phyloP scores from a whole-genome alignment of 1,139 yeast genomes.

The Scheffersomyces parashehatae region DNA sequence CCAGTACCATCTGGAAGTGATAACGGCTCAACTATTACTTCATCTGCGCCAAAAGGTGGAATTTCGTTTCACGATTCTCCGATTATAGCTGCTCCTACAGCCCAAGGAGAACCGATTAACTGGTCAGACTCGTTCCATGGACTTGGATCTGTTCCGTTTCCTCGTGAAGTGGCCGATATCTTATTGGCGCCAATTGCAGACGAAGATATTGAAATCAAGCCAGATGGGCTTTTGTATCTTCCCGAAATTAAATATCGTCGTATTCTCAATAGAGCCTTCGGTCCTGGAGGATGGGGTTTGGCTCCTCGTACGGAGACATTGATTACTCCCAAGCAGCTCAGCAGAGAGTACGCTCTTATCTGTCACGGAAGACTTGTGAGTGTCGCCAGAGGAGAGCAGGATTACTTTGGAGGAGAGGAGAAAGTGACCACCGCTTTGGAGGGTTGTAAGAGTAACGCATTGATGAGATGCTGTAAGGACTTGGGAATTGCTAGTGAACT shows the following conservation, averaged over 20 bases:
- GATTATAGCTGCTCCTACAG: constrained; percentile 1
- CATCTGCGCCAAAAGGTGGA: constrained; percentile 1
- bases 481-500: constrained; percentile 94
- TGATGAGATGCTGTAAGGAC: constrained; percentile 98
- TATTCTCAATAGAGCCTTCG: constrained; percentile 84
- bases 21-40: constrained; percentile 4
- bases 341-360: constrained; percentile 86
- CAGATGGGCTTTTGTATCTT: constrained; percentile 86
- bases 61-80: constrained; percentile 25
- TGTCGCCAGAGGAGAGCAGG: constrained; percentile 95
- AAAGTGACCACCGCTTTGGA: constrained; percentile 95
- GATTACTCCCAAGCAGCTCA: constrained; percentile 61
- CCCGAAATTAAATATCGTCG: constrained; percentile 96
- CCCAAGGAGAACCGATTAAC: constrained; percentile 31
- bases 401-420: constrained; percentile 76
- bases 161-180: constrained; percentile 56
- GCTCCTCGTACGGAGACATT: constrained; percentile 89
- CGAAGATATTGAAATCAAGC: constrained; percentile 87
- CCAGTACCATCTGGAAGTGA: constrained; percentile 7
- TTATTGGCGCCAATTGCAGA: constrained; percentile 61
- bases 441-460: constrained; percentile 94
- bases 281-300: constrained; percentile 99
- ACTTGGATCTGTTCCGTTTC: constrained; percentile 74
- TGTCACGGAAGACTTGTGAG: constrained; percentile 88
- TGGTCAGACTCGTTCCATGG: constrained; percentile 86